Conservation (phyloP, 2,329 filamentous ascomycete genomes). For the Aspergillus sp. region DNA sequence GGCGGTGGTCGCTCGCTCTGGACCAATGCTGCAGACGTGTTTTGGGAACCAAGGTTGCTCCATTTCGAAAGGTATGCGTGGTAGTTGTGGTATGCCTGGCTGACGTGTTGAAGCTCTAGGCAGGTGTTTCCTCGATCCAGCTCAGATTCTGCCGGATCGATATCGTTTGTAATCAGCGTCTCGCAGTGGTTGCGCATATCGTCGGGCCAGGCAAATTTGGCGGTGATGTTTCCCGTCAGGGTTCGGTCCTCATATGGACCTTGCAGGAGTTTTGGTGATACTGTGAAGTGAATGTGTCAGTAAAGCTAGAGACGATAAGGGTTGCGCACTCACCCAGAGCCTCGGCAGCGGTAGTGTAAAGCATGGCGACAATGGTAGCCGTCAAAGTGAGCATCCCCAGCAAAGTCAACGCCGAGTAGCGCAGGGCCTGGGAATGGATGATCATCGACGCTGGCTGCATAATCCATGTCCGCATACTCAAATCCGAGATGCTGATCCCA, state of each 20-base stretch:
- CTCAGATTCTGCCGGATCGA: constrained; percentile 40
- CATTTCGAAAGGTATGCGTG: constrained; percentile 60
- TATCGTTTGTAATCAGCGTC: constrained; percentile 54
- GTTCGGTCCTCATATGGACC: constrained; percentile 51
- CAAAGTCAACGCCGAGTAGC: constrained; percentile 62
- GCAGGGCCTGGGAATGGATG: constrained; percentile 65
- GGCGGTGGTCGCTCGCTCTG: constrained; percentile 57
- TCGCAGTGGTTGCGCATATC: constrained; percentile 60
- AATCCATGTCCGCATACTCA: constrained; percentile 77
- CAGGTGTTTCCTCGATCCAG: constrained; percentile 55
- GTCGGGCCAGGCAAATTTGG: constrained; percentile 62
- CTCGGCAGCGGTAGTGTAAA: constrained; percentile 76
- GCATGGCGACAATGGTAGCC: constrained; percentile 64
- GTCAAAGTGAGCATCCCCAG: constrained; percentile 65
- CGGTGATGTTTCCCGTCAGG: constrained; percentile 58
- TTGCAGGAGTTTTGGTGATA: constrained; percentile 68
- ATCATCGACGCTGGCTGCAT: constrained; percentile 71
- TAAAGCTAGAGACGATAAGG: neutral
- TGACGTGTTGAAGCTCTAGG: constrained; percentile 67
- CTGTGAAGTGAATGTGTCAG: constrained; percentile 29
- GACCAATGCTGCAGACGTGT: constrained; percentile 42
- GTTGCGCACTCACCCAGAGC: constrained; percentile 53
- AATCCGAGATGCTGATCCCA: constrained; percentile 72
- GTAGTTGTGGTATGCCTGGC: constrained; percentile 68
- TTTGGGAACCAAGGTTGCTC: constrained; percentile 41